Evolutionary conservation across 352 stramenopile species (phyloP).

Genomic region (Globisporangium viniferum): DNA sequence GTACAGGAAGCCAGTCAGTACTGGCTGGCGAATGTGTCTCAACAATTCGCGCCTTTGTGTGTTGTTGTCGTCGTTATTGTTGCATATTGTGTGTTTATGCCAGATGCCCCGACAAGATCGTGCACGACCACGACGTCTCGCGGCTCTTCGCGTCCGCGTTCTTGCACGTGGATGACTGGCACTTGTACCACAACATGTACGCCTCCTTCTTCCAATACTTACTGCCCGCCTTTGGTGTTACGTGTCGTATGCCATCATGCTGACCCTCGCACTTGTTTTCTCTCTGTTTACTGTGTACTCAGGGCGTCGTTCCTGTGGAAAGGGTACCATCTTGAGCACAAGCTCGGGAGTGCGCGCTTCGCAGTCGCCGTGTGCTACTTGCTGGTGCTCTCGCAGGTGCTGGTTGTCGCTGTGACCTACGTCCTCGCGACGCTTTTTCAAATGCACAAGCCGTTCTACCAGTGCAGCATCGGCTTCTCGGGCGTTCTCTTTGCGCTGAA

Average conservation of each 20-base stretch:
- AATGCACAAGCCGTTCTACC: constrained; percentile 24
- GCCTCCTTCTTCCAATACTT: constrained; percentile 19
- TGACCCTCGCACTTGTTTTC: background rate
- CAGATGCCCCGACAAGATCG: constrained; percentile 69
- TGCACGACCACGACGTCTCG: constrained; percentile 32
- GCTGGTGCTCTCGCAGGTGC: constrained; percentile 55
- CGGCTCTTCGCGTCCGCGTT: constrained; percentile 71
- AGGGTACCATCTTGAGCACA: constrained; percentile 69
- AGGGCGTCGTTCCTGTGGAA: constrained; percentile 85
- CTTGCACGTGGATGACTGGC: constrained; percentile 79
- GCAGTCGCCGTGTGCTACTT: constrained; percentile 43
- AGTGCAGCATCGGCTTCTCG: constrained; percentile 80
- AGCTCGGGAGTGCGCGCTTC: constrained; percentile 52
- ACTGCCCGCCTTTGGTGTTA: background rate
- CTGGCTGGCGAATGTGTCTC: constrained; percentile 1
- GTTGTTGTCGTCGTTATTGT: background rate
- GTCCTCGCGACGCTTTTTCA: constrained; percentile 28
- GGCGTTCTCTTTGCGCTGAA: constrained; percentile 79
- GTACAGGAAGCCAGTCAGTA: background rate
- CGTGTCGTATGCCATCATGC: background rate
- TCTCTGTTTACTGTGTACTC: constrained; percentile 9
- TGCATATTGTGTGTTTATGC: background rate
- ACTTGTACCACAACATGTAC: constrained; percentile 92
- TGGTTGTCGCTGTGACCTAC: constrained; percentile 48
- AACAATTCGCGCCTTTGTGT: constrained; percentile 1